Base-by-base conservation (phyloP, 345 rosid species). In the Murraya koenigii region DNA sequence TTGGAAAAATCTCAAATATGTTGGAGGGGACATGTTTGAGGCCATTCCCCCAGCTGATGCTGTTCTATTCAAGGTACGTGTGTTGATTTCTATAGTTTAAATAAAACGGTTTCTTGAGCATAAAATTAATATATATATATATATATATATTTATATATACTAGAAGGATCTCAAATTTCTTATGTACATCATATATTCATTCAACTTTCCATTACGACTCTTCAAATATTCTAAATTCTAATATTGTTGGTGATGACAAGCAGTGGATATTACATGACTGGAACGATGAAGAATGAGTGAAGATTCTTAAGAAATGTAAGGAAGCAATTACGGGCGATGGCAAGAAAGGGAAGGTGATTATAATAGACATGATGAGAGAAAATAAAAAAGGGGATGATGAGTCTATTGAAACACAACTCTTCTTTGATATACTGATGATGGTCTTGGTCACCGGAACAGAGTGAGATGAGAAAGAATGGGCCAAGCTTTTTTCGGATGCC, bases 381-480 rank as follows among this genome's bases (percentile, higher is more conserved):
- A 19, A 60, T 0, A 6, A 47, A 17, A 38, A 47, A 11, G 33
- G 41, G 6, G 79, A 74, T 0, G 9, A n/a, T 9, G 81, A 78
- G 41, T 65, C 81, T 0, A 72, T 72, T 6, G 87, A 81, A 66
- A 87, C 86, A 7, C 82, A 87, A 67, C 80, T 86, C 9, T 79
- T 78, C 32, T 82, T 69, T 26, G 89, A 87, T 79, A 77, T 84
- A 79, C 0, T 73, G 52, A 86, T 88, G 91, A 63, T 82, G 90
- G 68, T 8, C 0, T 55, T 39, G 47, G 61, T 73, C 66, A 59
- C 11, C 0, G 90, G 84, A 6, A 79, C 66, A 66, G 89, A 89
- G 61, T 66, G 93, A 58, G 83, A 41, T 4, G 85, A 82, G 75
- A 58, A 70, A 69, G 91, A 89, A 75, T 86, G 87, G 91, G 81